A percentile compares a stretch with the other conserved stretches of the same genome.
Conservation (phyloP, 2,329 filamentous ascomycete species). For the Epichloe gansuensis region DNA sequence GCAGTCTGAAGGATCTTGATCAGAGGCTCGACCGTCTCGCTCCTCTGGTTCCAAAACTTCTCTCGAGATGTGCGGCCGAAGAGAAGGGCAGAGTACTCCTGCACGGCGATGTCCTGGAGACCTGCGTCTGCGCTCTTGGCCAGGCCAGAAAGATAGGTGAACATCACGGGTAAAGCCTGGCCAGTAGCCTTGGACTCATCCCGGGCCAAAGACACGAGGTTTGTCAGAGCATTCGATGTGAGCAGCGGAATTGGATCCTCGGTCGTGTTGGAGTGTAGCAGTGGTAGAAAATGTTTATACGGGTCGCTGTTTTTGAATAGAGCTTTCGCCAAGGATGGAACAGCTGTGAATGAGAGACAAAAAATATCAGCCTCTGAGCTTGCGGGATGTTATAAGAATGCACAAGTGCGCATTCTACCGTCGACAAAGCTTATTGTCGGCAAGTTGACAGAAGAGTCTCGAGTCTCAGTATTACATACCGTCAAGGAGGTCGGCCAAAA, state of each 20-base stretch:
- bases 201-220: constrained; percentile 57
- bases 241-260: constrained; percentile 80
- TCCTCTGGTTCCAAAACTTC: constrained; percentile 83
- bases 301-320: constrained; percentile 65
- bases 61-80: constrained; percentile 60
- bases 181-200: constrained; percentile 53
- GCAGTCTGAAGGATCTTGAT: constrained; percentile 72
- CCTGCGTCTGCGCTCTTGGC: constrained; percentile 78
- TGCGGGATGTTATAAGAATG: not conserved
- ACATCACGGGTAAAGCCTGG: constrained; percentile 67
- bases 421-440: not conserved
- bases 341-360: constrained; percentile 38
- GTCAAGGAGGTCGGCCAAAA: constrained; percentile 77
- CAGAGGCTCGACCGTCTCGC: constrained; percentile 71
- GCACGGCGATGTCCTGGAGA: constrained; percentile 89
- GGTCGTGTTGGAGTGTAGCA: constrained; percentile 64
- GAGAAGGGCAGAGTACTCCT: constrained; percentile 76
- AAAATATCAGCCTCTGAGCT: not conserved
- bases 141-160: constrained; percentile 73
- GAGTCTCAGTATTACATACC: constrained; percentile 38
- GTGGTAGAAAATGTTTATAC: constrained; percentile 71
- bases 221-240: constrained; percentile 74
- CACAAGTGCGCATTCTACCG: not conserved
- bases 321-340: constrained; percentile 63
- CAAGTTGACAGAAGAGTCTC: not conserved